These are phyloP conservation scores for Micractinium conductrix DNA, from an alignment of 139 green algal genomes.

Conservation along the genomic window DNA sequence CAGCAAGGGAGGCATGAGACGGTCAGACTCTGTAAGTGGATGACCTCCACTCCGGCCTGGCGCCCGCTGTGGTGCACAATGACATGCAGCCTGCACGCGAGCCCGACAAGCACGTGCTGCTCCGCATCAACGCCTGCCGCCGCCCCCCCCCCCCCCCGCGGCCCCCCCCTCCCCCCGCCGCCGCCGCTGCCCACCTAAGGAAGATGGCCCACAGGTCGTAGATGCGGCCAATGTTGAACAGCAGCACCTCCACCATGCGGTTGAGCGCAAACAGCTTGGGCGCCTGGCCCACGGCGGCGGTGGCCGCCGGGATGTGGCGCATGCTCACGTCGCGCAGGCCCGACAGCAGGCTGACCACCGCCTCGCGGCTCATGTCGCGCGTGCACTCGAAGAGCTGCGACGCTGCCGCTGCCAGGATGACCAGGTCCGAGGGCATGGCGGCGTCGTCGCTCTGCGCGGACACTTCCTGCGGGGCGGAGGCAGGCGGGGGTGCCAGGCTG, in stretches of 20 bases:
- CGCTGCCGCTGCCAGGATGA: constrained; percentile 63
- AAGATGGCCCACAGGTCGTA: constrained; percentile 86
- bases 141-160: no score
- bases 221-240: constrained; percentile 68
- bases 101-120: no score
- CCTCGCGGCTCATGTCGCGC: constrained; percentile 65
- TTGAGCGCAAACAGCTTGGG: constrained; percentile 68
- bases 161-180: no score
- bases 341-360: constrained; percentile 65
- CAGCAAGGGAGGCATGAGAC: no score
- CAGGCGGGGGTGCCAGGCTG: no score
- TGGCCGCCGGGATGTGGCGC: constrained; percentile 6
- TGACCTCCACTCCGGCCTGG: no score
- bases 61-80: no score
- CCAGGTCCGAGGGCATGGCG: constrained; percentile 54
- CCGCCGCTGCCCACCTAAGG: constrained; percentile 49
- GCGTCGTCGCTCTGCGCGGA: constrained; percentile 31
- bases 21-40: no score
- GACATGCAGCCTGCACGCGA: no score
- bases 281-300: constrained; percentile 4
- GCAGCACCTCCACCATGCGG: constrained; percentile 80
- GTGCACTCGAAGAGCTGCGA: constrained; percentile 77
- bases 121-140: no score
- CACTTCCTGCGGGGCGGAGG: constrained; percentile 40
- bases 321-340: constrained; percentile 52